phyloP scores from a whole-genome alignment of 805 yeast genomes.

The Metschnikowia sp. region DNA sequence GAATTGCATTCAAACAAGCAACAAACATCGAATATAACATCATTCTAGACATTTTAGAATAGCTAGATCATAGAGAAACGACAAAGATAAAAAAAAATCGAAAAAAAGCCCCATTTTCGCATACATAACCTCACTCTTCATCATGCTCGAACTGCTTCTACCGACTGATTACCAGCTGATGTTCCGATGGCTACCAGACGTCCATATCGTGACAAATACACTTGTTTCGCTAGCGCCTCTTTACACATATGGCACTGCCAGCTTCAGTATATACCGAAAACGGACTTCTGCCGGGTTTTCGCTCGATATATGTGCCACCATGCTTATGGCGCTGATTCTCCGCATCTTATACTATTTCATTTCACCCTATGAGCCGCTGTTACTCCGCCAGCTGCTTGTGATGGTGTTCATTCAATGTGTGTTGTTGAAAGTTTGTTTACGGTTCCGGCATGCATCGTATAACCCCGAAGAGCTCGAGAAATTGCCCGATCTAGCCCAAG shows the following conservation, averaged over 20 bases:
- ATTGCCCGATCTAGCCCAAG: slow-evolving; percentile 27
- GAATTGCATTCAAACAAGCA: no score
- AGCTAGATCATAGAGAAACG: no score
- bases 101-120: no score
- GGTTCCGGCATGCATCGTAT: slow-evolving; percentile 44
- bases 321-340: slow-evolving; percentile 73
- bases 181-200: slow-evolving; percentile 26
- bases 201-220: slow-evolving; percentile 58
- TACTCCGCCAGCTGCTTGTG: slow-evolving; percentile 74
- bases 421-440: slow-evolving; percentile 59
- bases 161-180: slow-evolving; percentile 22
- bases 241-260: slow-evolving; percentile 82
- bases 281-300: slow-evolving; percentile 78
- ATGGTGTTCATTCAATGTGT: slow-evolving; percentile 79
- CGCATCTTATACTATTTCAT: slow-evolving; percentile 75
- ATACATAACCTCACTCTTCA: no score
- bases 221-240: slow-evolving; percentile 79
- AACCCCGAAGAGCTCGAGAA: slow-evolving; percentile 32
- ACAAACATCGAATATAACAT: no score
- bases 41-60: no score
- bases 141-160: slow-evolving; percentile 14
- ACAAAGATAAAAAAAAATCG: no score
- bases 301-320: slow-evolving; percentile 88
- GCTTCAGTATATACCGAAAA: slow-evolving; percentile 59
- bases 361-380: slow-evolving; percentile 75